Evolutionary conservation across 768 basidiomycete genomes (phyloP), one percentile per base, ranked within the genome.

Genomic region (Russula griseocarnosa): DNA sequence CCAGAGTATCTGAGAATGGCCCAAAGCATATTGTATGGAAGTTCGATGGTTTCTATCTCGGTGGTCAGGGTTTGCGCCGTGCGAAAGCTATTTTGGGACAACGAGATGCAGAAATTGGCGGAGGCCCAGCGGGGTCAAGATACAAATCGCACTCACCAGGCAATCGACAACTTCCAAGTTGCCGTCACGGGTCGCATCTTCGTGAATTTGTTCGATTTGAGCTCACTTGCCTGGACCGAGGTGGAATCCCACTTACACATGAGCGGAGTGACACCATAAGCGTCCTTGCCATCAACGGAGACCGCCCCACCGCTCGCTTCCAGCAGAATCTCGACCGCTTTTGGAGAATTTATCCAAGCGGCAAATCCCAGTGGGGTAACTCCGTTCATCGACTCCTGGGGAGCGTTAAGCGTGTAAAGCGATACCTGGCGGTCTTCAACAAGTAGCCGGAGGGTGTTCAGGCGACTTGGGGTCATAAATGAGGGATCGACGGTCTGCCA

Each of bases 171-270:
- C 86, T 58, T 85, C 80, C 47, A 85, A 71, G 68, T 80, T 82
- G 52, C 86, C 84, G 73, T 92, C 90, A 62, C 90, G 84, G 52
- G 87, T 82, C 34, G 90, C 88, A 74, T 92, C 90, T 92, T 71
- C 61, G 66, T 52, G 44, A 50, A 38, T 59, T 42, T 57, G 32
- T 65, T 40, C 44, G 34, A 58, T 49, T 34, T 56, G 26, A 62
- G 61, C 52, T 16, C n/a, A 61, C 6, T 18, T 53, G 30, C 20
- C 44, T 55, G 24, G 54, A 28, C 22, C 55, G 24, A 47, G 38
- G 20, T 65, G 54, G 63, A 67, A 44, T 32, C 28, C 78, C 86
- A 76, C 66, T 60, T 78, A 92, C 90, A 92, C 90, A 92, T 92
- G 64, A 92, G 78, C 7, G 90, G 84, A 30, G 90, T 92, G 26